phyloP scores from a whole-genome alignment of 192 early-diverging fungal genomes.

The Rhizophagus clarus region DNA sequence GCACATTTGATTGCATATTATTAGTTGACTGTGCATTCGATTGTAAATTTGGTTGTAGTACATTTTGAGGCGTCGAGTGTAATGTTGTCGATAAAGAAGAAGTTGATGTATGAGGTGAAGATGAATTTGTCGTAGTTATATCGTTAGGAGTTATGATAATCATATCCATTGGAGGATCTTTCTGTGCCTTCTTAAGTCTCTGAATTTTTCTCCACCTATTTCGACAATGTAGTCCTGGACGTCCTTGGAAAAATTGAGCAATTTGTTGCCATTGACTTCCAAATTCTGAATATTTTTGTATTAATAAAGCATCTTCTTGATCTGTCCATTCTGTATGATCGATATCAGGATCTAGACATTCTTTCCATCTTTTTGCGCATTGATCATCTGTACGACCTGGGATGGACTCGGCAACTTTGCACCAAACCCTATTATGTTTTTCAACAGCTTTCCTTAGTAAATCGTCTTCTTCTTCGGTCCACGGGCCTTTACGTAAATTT shows the following conservation, averaged over 20 bases:
- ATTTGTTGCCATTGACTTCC: constrained; percentile 84
- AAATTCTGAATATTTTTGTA: constrained; percentile 41
- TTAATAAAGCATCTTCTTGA: constrained; percentile 20
- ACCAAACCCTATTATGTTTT: constrained; percentile 79
- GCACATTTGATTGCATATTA: background rate
- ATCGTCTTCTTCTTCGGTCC: constrained; percentile 80
- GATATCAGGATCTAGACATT: constrained; percentile 53
- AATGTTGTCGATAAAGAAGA: constrained; percentile 1
- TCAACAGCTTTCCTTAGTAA: constrained; percentile 70
- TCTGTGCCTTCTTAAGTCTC: constrained; percentile 23
- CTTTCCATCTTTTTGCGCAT: constrained; percentile 88
- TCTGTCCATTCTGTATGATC: constrained; percentile 10
- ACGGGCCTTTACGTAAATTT: constrained; percentile 72
- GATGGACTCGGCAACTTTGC: constrained; percentile 76
- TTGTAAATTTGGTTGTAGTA: background rate
- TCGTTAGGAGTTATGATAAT: background rate
- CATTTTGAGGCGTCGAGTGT: background rate
- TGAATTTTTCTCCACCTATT: constrained; percentile 63
- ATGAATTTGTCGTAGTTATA: background rate
- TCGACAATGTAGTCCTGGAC: constrained; percentile 76
- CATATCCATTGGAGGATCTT: background rate
- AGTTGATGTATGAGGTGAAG: background rate
- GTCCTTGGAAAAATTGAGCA: constrained; percentile 69
- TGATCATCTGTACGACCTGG: constrained; percentile 84
- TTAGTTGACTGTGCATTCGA: background rate